Evolutionary conservation across 2,329 filamentous ascomycete genomes (phyloP).

Genomic region (Harringtonia aguacate): DNA sequence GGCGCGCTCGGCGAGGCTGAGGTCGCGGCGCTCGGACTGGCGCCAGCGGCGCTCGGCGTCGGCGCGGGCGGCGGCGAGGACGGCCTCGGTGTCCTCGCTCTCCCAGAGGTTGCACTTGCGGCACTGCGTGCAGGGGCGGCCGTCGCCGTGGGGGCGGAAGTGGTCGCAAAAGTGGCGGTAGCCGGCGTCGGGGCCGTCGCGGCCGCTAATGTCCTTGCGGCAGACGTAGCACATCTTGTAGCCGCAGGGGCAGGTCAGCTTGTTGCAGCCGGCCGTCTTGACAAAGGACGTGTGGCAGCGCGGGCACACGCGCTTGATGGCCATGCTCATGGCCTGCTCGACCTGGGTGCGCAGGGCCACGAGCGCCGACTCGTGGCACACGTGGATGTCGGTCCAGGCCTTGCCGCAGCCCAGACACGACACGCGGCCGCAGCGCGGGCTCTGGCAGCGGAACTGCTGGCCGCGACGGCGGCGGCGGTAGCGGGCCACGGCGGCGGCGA

Average conservation of each 20-base stretch:
- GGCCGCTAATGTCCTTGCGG: conserved; percentile 57
- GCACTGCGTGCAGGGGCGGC: conserved; percentile 64
- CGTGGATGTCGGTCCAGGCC: conserved; percentile 77
- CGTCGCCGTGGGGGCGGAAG: conserved; percentile 72
- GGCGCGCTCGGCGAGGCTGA: conserved; percentile 43
- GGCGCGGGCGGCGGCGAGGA: conserved; percentile 57
- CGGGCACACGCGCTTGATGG: conserved; percentile 90
- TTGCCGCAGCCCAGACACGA: conserved; percentile 80
- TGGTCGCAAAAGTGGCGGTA: conserved; percentile 96
- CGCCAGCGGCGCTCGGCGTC: conserved; percentile 65
- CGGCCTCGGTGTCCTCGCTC: conserved; percentile 59
- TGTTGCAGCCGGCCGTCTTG: conserved; percentile 92
- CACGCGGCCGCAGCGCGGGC: conserved; percentile 52
- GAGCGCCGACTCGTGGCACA: conserved; percentile 76
- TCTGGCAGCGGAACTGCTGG: conserved; percentile 67
- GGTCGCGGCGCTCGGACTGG: conserved; percentile 48
- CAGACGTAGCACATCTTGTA: conserved; percentile 99
- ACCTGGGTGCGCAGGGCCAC: conserved; percentile 79
- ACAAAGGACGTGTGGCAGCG: conserved; percentile 86
- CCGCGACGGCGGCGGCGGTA: conserved; percentile 61
- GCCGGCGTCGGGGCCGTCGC: conserved; percentile 44
- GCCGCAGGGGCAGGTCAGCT: conserved; percentile 87
- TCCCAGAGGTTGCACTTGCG: conserved; percentile 72
- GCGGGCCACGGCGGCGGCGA: conserved; percentile 52
- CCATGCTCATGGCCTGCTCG: conserved; percentile 86